phyloP scores from a whole-genome alignment of 371 early-diverging fungal species.

The Syncephalastrum sp. region DNA sequence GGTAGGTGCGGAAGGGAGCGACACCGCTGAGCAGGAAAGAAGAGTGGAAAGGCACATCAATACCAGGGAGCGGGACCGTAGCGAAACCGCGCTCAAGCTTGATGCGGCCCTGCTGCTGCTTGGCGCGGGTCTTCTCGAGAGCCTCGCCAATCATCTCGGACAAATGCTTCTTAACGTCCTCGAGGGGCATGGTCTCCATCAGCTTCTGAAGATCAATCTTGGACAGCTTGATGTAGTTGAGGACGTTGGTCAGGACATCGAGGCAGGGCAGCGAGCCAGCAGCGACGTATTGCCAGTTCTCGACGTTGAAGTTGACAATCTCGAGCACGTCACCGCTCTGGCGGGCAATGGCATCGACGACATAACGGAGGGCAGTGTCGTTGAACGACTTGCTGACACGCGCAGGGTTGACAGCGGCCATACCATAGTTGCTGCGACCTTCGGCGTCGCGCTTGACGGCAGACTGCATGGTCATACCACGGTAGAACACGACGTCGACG shows the following conservation, averaged over 20 bases:
- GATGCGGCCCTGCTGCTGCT: constrained; percentile 63
- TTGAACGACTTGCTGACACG: constrained; percentile 87
- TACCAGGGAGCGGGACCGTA: constrained; percentile 90
- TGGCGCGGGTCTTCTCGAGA: constrained; percentile 68
- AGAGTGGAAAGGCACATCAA: constrained; percentile 98
- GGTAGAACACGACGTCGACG: constrained; percentile 94
- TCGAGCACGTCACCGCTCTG: constrained; percentile 81
- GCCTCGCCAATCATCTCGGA: constrained; percentile 79
- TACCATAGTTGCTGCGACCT: constrained; percentile 91
- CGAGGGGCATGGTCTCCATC: constrained; percentile 82
- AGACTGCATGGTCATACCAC: constrained; percentile 97
- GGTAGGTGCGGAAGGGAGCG: constrained; percentile 87
- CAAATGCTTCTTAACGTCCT: constrained; percentile 83
- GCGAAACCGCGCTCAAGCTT: constrained; percentile 87
- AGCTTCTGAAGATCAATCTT: constrained; percentile 87
- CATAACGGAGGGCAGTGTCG: constrained; percentile 79
- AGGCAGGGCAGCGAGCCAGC: constrained; percentile 87
- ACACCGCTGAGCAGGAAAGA: constrained; percentile 89
- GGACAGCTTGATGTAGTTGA: constrained; percentile 77
- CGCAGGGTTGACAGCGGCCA: constrained; percentile 93
- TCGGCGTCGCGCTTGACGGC: constrained; percentile 84
- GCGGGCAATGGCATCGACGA: constrained; percentile 82
- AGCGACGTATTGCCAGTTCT: constrained; percentile 94
- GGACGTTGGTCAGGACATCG: constrained; percentile 76
- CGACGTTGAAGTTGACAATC: constrained; percentile 97